These are phyloP conservation scores for Delonix regia DNA, from an alignment of 306 rosid genomes.

Conservation along the genomic window DNA sequence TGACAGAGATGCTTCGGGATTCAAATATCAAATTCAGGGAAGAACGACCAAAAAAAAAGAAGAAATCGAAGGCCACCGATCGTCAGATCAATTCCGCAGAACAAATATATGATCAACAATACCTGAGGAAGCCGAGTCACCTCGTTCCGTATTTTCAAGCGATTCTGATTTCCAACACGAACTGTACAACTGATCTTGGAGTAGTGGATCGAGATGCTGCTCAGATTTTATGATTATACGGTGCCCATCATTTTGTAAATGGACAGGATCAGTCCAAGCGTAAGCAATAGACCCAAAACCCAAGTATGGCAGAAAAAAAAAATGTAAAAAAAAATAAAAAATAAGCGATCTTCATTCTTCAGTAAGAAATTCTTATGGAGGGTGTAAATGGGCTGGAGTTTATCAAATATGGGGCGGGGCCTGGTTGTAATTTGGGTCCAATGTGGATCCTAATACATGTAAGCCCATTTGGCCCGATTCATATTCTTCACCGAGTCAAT, in stretches of 20 bases:
- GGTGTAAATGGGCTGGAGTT: too few relatives aligned
- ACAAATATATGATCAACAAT: neutral
- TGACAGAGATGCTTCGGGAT: neutral
- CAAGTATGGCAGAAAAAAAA: too few relatives aligned
- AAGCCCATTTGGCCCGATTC: neutral
- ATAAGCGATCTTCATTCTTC: too few relatives aligned
- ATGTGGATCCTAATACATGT: too few relatives aligned
- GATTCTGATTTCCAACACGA: neutral
- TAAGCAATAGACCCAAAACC: too few relatives aligned
- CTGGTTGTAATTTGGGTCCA: too few relatives aligned
- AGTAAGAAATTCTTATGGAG: too few relatives aligned
- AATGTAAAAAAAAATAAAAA: too few relatives aligned
- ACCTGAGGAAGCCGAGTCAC: neutral
- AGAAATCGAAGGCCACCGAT: neutral
- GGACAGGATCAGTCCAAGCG: too few relatives aligned
- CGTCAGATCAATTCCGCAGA: neutral
- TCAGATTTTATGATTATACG: neutral
- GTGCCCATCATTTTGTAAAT: too few relatives aligned
- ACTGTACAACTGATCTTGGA: neutral
- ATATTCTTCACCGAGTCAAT: neutral
- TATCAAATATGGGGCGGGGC: too few relatives aligned
- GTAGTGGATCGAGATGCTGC: neutral
- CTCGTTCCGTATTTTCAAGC: neutral
- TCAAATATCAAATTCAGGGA: slow-evolving; percentile 6
- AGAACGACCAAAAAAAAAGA: neutral